A percentile compares a stretch with the other conserved stretches of the same genome.
phyloP scores from a whole-genome alignment of 305 asterid species.

The Plantago lanceolata region DNA sequence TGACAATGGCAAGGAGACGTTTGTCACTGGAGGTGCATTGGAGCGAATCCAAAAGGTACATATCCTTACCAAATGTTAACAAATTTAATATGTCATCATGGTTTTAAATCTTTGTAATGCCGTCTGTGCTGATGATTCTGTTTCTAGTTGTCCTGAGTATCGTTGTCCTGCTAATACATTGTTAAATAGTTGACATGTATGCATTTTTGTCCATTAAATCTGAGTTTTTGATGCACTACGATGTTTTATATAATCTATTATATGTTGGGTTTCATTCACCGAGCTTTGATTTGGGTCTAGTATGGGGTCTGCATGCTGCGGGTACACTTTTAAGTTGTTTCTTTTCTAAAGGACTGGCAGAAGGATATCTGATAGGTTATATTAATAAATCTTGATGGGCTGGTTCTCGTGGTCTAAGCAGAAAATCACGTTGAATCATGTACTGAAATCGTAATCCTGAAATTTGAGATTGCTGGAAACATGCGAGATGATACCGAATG shows the following conservation, averaged over 20 bases:
- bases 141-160: constrained; percentile 1
- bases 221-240: constrained; percentile 17
- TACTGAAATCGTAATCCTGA: neutral
- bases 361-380: neutral
- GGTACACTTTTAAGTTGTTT: neutral
- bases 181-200: constrained; percentile 5
- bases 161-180: neutral
- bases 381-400: neutral
- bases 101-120: constrained; percentile 4
- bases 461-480: no score
- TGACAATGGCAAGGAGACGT: constrained; percentile 81
- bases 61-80: constrained; percentile 20
- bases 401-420: neutral
- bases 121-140: neutral
- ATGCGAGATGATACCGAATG: neutral
- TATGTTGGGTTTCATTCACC: no score
- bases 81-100: constrained; percentile 10
- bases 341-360: neutral
- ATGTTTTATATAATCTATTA: neutral
- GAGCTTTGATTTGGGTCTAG: neutral
- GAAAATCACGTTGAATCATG: no score
- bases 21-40: constrained; percentile 82
- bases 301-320: neutral
- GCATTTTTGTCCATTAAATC: constrained; percentile 14
- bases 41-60: constrained; percentile 83